Conservation (phyloP, 108 stramenopile species). For the Stephanodiscus triporus region DNA sequence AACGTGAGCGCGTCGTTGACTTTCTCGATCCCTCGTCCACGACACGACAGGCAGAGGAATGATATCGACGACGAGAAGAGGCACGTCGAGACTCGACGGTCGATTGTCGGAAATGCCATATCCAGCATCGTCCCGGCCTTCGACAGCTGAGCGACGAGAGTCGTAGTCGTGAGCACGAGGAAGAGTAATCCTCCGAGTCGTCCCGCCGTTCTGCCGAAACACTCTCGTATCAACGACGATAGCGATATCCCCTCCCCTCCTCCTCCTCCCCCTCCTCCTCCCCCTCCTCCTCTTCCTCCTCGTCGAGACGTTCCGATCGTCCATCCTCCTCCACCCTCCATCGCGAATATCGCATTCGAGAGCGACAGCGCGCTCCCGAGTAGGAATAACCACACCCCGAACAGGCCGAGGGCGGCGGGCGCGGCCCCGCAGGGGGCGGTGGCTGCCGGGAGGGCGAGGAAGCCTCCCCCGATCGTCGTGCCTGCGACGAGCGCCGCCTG, state of each 20-base stretch:
- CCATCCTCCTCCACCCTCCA: neutral
- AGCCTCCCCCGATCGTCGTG: constrained; percentile 42
- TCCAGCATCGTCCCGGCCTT: constrained; percentile 23
- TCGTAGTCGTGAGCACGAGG: constrained; percentile 18
- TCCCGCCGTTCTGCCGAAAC: constrained; percentile 26
- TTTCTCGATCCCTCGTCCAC: constrained; percentile 14
- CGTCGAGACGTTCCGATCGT: too few relatives aligned
- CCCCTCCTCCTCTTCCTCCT: neutral
- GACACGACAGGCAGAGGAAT: constrained; percentile 5
- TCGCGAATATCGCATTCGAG: constrained; percentile 32
- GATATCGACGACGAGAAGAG: constrained; percentile 14
- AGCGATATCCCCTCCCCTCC: constrained; percentile 13
- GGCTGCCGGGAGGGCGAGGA: constrained; percentile 36
- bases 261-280: neutral
- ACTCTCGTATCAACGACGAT: constrained; percentile 26
- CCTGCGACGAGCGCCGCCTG: constrained; percentile 43
- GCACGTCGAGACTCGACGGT: constrained; percentile 8
- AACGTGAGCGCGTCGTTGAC: constrained; percentile 30
- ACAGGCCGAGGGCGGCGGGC: constrained; percentile 32
- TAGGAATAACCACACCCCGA: constrained; percentile 28
- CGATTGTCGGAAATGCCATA: neutral
- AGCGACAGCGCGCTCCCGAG: constrained; percentile 25
- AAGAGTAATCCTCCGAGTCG: constrained; percentile 17
- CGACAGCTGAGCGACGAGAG: constrained; percentile 36
- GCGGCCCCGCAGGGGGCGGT: constrained; percentile 34